Evolutionary conservation across 495 filamentous ascomycete species (phyloP).

Genomic region (Xylaria venustula): DNA sequence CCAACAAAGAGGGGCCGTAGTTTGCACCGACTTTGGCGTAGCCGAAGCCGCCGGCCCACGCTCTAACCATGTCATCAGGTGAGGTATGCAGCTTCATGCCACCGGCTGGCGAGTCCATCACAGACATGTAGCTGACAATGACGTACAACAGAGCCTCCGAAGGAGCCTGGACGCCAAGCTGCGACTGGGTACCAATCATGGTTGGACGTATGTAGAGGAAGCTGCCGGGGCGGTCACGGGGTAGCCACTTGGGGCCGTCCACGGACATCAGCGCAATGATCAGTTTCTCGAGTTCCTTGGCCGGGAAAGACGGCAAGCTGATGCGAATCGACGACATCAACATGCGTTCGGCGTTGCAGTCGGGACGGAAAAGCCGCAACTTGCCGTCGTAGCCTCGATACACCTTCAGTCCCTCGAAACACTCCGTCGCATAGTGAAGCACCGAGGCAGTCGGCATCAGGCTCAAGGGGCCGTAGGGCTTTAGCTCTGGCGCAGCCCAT

Average conservation of each 20-base stretch:
- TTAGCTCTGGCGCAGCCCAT: constrained; percentile 76
- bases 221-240: constrained; percentile 58
- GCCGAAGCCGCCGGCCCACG: constrained; percentile 91
- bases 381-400: constrained; percentile 82
- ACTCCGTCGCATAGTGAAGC: constrained; percentile 89
- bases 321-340: constrained; percentile 68
- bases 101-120: constrained; percentile 50
- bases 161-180: constrained; percentile 79
- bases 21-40: constrained; percentile 91
- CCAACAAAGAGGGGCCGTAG: constrained; percentile 78
- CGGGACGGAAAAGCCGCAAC: constrained; percentile 81
- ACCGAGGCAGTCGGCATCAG: constrained; percentile 83
- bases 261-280: constrained; percentile 67
- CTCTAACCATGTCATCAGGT: constrained; percentile 73
- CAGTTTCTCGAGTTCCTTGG: constrained; percentile 68
- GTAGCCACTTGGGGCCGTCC: constrained; percentile 79
- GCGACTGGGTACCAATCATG: constrained; percentile 75
- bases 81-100: constrained; percentile 79
- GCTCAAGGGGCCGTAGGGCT: constrained; percentile 75
- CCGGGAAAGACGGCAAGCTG: constrained; percentile 73
- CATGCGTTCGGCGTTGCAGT: constrained; percentile 75
- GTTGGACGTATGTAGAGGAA: constrained; percentile 82
- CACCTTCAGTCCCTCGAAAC: constrained; percentile 87
- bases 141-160: constrained; percentile 83
- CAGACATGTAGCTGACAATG: constrained; percentile 72